Evolutionary conservation across 805 yeast species (phyloP), one percentile per base, ranked within the genome.

Genomic region (Candida alai): DNA sequence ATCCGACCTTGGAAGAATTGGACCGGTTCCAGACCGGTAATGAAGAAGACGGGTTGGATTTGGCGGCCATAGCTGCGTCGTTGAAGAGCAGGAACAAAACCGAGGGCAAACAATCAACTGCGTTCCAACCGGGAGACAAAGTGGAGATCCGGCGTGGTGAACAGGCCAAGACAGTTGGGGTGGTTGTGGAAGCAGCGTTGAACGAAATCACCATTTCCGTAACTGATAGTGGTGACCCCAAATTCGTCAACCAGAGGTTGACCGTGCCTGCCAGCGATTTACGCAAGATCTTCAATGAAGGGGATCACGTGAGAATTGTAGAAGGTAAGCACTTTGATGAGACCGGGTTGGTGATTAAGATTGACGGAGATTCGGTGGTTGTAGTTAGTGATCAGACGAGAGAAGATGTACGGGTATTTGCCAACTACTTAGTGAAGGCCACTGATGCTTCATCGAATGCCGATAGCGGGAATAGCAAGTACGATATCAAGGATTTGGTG

Each of bases 101-200:
- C 17, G 60, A 52, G 12, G 49, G 42, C 4, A 52, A 52, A 17
- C 49, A 47, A 28, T 51, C 61, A 8, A 53, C 62, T 22, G 57
- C 65, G 6, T 90, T 89, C 66, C 96, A 87, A 58, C 86, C 94
- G 5, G 97, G 96, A 46, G 98, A 93, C 58, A 76, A 84, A 47
- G 96, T 93, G 30, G 96, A 89, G 60, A 84, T 93, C 31, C 72
- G 84, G 34, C 78, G 79, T 44, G 98, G 98, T 55, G 98, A 93
- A 62, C 97, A 89, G 62, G 78, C 89, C 29, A 94, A 90, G 40
- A 76, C 94, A 40, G 73, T 74, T 34, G 98, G 97, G 61, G 73
- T 73, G 33, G 95, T 90, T 33, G 62, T 76, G 6, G 72, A 83
- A 17, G 76, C 88, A 2, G 75, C 76, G 11, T 66, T 71, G 36